These are phyloP conservation scores for Bauhinia variegata DNA, from an alignment of 306 rosid genomes.

Conservation along the genomic window DNA sequence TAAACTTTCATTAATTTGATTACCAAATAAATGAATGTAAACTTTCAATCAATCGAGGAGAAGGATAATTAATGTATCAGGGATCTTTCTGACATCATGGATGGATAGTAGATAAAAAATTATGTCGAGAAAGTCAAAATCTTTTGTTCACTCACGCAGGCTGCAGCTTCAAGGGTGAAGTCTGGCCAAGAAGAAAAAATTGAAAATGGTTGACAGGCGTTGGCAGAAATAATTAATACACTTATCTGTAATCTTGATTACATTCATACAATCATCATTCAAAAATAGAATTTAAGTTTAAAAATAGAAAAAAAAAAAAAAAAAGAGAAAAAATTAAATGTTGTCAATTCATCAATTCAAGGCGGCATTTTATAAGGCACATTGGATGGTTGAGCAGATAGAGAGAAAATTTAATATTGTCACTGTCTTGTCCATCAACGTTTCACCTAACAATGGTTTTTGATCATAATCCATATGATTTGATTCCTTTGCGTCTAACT, in stretches of 20 bases:
- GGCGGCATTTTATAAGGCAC: slow-evolving; percentile 34
- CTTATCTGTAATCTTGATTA: slow-evolving; percentile 22
- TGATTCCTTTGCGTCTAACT: slow-evolving; percentile 48
- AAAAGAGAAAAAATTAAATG: too few relatives aligned
- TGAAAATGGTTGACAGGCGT: slow-evolving; percentile 33
- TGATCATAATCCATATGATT: slow-evolving; percentile 27
- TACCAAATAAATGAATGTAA: too few relatives aligned
- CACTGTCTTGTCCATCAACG: slow-evolving; percentile 41
- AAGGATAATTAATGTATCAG: too few relatives aligned
- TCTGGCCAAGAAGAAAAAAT: not conserved
- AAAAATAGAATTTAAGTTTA: not conserved
- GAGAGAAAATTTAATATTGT: slow-evolving; percentile 26
- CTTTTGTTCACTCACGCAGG: slow-evolving; percentile 13
- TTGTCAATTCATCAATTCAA: slow-evolving; percentile 31
- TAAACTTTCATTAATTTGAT: too few relatives aligned
- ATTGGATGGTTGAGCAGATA: too few relatives aligned
- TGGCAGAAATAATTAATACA: slow-evolving; percentile 35
- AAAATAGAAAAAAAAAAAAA: not conserved
- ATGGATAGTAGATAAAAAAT: not conserved
- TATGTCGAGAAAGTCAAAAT: not conserved
- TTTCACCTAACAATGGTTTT: slow-evolving; percentile 50
- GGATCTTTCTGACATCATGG: not conserved
- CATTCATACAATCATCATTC: not conserved
- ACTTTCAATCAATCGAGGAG: too few relatives aligned
- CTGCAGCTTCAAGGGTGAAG: slow-evolving; percentile 28